A percentile compares a stretch with the other conserved stretches of the same genome.
phyloP scores from a whole-genome alignment of 2,329 filamentous ascomycete genomes.

The Chaetomiaceae sp. region DNA sequence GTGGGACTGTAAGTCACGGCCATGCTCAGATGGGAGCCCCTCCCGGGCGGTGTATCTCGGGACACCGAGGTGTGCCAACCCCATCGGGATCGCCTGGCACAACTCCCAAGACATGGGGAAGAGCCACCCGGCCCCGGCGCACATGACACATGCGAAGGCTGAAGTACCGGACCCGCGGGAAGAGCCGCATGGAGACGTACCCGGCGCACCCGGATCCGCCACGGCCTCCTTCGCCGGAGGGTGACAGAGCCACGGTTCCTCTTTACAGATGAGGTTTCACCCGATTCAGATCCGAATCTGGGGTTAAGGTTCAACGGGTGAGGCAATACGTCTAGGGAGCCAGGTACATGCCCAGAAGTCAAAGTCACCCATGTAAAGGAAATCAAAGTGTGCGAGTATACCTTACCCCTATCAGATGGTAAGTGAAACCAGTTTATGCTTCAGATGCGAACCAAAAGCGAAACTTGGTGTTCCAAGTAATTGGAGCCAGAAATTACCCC shows the following conservation, averaged over 20 bases:
- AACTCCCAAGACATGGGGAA: slow-evolving; percentile 18
- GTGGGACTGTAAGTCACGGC: too few relatives aligned
- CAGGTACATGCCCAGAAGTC: too few relatives aligned
- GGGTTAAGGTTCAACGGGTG: slow-evolving; percentile 3
- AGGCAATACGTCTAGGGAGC: too few relatives aligned
- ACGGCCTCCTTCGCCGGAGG: background rate
- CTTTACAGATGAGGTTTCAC: background rate
- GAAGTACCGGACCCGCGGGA: slow-evolving; percentile 15
- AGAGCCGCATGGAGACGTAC: slow-evolving; percentile 18
- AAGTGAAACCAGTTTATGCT: too few relatives aligned
- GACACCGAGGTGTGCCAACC: slow-evolving; percentile 11
- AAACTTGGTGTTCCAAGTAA: too few relatives aligned
- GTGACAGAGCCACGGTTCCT: too few relatives aligned
- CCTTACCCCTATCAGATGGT: too few relatives aligned
- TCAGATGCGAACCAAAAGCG: too few relatives aligned
- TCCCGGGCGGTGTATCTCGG: background rate
- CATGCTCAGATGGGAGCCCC: background rate
- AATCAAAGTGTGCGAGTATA: background rate
- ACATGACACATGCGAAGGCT: slow-evolving; percentile 14
- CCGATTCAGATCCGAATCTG: slow-evolving; percentile 1
- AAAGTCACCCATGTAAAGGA: background rate
- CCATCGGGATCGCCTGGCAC: slow-evolving; percentile 17
- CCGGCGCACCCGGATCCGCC: slow-evolving; percentile 10
- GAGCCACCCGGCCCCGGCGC: slow-evolving; percentile 14
- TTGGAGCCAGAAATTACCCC: too few relatives aligned